phyloP scores from a whole-genome alignment of 371 early-diverging fungal species.

The Gilbertella persicaria region DNA sequence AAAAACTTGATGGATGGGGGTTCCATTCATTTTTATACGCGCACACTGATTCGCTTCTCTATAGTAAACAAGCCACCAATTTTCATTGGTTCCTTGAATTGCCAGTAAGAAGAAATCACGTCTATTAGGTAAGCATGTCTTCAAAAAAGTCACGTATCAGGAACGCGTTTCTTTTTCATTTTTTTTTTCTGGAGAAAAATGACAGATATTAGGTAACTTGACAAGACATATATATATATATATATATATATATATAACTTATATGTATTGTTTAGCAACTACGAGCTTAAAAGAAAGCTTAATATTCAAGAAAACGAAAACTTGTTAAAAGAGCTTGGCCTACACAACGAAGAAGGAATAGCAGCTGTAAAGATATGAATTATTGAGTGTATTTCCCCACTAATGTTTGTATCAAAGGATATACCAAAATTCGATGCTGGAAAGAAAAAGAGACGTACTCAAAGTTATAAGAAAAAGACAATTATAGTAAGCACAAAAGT shows the following conservation, averaged over 20 bases:
- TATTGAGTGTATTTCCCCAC: not conserved
- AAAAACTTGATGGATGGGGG: not conserved
- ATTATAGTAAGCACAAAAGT: not conserved
- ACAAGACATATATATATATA: too few relatives aligned
- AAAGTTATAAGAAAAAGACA: slow-evolving; percentile 6
- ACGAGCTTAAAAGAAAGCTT: slow-evolving; percentile 41
- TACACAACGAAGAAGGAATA: slow-evolving; percentile 3
- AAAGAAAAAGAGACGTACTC: slow-evolving; percentile 6
- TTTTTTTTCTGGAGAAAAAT: too few relatives aligned
- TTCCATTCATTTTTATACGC: not conserved
- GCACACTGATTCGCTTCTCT: too few relatives aligned
- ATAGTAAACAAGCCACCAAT: slow-evolving; percentile 2
- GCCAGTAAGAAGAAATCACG: not conserved
- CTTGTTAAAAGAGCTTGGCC: slow-evolving; percentile 39
- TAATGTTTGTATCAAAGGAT: not conserved
- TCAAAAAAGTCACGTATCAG: too few relatives aligned
- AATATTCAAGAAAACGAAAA: slow-evolving; percentile 44
- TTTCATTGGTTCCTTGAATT: slow-evolving; percentile 1
- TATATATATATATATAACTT: not conserved
- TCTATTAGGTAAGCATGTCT: too few relatives aligned
- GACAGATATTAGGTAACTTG: too few relatives aligned
- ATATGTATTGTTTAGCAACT: slow-evolving; percentile 20
- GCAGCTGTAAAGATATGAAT: slow-evolving; percentile 10
- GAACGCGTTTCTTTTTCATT: too few relatives aligned
- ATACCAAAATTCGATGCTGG: slow-evolving; percentile 18